phyloP scores from a whole-genome alignment of 2,329 filamentous ascomycete genomes.

The Stagonosporopsis cucurbitacearum region DNA sequence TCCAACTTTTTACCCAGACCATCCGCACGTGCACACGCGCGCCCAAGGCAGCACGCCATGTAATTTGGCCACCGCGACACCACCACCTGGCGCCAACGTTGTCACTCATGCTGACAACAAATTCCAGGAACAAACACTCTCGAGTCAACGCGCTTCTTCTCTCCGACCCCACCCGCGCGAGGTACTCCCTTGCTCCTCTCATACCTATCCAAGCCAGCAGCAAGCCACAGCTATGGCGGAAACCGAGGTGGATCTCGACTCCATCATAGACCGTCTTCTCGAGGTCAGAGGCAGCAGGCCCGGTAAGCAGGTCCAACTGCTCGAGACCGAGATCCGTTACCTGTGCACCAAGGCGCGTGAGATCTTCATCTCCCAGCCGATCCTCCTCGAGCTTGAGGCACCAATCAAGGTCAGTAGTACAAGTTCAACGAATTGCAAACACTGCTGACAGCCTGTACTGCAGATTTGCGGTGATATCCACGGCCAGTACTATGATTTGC shows the following conservation, averaged over 20 bases:
- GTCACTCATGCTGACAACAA: slow-evolving; percentile 30
- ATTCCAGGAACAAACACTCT: slow-evolving; percentile 28
- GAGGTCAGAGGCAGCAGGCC: slow-evolving; percentile 97
- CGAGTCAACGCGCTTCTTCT: slow-evolving; percentile 33
- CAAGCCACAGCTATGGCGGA: slow-evolving; percentile 69
- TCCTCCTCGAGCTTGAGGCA: slow-evolving; percentile 94
- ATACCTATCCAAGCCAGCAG: slow-evolving; percentile 36
- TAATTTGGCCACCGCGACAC: slow-evolving; percentile 24
- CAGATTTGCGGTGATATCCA: slow-evolving; percentile 99
- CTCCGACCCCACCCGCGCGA: slow-evolving; percentile 41
- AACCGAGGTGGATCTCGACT: slow-evolving; percentile 97
- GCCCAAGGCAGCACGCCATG: slow-evolving; percentile 15
- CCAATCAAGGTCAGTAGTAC: slow-evolving; percentile 87
- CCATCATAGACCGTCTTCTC: slow-evolving; percentile 97
- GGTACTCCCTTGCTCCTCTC: slow-evolving; percentile 42
- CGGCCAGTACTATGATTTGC: slow-evolving; percentile 97
- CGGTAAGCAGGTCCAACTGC: slow-evolving; percentile 96
- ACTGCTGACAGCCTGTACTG: slow-evolving; percentile 19
- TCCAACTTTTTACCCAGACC: not conserved
- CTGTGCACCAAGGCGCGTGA: slow-evolving; percentile 98
- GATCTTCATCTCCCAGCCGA: slow-evolving; percentile 99
- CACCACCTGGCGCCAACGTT: slow-evolving; percentile 14
- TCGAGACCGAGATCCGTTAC: slow-evolving; percentile 95
- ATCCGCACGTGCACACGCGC: not conserved
- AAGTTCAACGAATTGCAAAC: not conserved